A percentile compares a stretch with the other conserved stretches of the same genome.
Conservation (phyloP, 2,329 filamentous ascomycete genomes). For the Bipolaris bicolor region DNA sequence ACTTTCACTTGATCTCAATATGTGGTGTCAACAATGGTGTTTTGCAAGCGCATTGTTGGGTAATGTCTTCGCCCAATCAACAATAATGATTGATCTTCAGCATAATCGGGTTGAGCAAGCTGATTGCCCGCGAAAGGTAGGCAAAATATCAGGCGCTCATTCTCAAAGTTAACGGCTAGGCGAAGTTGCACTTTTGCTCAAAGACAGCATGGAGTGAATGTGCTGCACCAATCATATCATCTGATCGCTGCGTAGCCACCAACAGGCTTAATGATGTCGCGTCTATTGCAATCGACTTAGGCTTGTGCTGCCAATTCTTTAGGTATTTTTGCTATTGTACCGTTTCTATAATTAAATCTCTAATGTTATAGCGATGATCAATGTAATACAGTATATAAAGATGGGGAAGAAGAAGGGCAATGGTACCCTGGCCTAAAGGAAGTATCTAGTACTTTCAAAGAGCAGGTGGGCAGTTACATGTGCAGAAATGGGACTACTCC, state of each 20-base stretch:
- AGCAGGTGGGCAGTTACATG: no score
- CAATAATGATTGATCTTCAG: constrained; percentile 9
- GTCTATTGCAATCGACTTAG: constrained; percentile 11
- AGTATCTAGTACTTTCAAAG: no score
- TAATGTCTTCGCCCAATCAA: constrained; percentile 7
- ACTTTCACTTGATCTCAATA: not conserved
- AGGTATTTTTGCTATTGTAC: constrained; percentile 8
- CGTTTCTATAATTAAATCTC: not conserved
- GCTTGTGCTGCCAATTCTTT: constrained; percentile 12
- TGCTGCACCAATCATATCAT: constrained; percentile 10
- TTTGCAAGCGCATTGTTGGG: constrained; percentile 1
- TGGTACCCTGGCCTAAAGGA: no score
- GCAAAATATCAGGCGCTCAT: constrained; percentile 5
- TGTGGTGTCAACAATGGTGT: not conserved
- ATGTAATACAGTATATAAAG: no score
- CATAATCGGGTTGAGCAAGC: constrained; percentile 11
- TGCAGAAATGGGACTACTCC: no score
- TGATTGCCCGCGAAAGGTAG: constrained; percentile 15
- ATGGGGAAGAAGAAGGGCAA: no score
- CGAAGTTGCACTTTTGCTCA: constrained; percentile 12
- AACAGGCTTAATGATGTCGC: constrained; percentile 12
- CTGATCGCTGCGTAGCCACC: constrained; percentile 9
- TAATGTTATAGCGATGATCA: not conserved
- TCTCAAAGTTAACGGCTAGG: not conserved
- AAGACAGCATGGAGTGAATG: constrained; percentile 8